A percentile compares a stretch with the other conserved stretches of the same genome.
phyloP scores from a whole-genome alignment of 768 basidiomycete genomes.

The Phanerodontia chrysosporium region DNA sequence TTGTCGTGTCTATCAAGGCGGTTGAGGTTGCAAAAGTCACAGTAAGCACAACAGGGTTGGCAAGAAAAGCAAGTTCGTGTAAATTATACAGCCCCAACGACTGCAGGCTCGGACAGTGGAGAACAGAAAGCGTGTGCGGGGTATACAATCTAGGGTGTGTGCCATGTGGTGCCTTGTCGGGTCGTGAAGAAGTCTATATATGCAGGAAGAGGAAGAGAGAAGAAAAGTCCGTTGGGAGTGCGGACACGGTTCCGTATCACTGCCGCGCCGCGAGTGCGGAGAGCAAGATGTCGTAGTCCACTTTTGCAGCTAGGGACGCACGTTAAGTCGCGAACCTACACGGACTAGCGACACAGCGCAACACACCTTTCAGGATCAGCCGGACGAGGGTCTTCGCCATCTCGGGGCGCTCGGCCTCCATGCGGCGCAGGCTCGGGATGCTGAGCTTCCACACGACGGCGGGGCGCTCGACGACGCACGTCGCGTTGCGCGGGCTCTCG shows the following conservation, averaged over 20 bases:
- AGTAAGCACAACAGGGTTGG: too few species aligned
- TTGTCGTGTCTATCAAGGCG: too few species aligned
- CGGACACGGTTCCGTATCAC: too few species aligned
- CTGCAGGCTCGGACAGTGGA: too few species aligned
- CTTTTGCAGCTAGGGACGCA: not conserved
- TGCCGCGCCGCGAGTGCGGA: constrained; percentile 3
- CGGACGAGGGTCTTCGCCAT: constrained; percentile 62
- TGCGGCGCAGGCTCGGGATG: constrained; percentile 44
- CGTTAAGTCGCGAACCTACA: not conserved
- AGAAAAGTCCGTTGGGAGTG: too few species aligned
- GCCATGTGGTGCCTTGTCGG: not conserved
- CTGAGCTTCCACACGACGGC: constrained; percentile 82
- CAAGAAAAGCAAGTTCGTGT: too few species aligned
- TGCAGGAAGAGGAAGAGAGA: too few species aligned
- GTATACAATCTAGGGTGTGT: not conserved
- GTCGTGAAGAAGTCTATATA: not conserved
- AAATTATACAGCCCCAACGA: too few species aligned
- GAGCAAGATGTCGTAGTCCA: constrained; percentile 7
- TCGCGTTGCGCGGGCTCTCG: constrained; percentile 76
- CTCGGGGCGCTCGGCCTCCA: constrained; percentile 68
- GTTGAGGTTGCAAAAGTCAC: too few species aligned
- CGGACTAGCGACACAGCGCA: not conserved
- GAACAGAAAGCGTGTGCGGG: not conserved
- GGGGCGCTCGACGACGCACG: constrained; percentile 74
- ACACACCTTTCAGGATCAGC: constrained; percentile 68